Evolutionary conservation across 192 early-diverging fungal species (phyloP).

Genomic region (Geranomyces michiganensis): DNA sequence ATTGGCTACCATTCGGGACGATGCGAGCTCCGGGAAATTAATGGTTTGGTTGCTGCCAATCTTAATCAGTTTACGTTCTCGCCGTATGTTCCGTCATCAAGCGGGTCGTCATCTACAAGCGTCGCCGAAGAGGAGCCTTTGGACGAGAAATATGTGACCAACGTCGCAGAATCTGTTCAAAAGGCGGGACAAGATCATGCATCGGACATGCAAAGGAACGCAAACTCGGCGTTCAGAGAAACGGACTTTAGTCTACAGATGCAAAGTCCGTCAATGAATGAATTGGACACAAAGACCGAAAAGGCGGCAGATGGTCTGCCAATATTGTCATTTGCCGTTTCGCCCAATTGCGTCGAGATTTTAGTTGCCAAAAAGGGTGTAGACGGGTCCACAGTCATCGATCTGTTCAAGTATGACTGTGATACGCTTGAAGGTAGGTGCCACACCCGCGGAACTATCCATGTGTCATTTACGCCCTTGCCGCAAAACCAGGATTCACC

Average conservation of each 20-base stretch:
- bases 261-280: no score
- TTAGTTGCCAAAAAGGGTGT: slow-evolving; percentile 10
- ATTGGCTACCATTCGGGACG: background rate
- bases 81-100: background rate
- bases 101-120: no score
- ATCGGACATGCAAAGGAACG: no score
- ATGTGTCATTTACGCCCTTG: background rate
- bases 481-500: no score
- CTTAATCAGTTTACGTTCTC: slow-evolving; percentile 8
- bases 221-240: no score
- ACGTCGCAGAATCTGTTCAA: no score
- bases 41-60: background rate
- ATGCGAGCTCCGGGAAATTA: slow-evolving; percentile 3
- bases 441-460: no score
- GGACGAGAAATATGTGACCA: no score
- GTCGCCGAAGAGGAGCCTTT: no score
- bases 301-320: background rate
- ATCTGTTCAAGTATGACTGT: slow-evolving; percentile 3
- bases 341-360: slow-evolving; percentile 26
- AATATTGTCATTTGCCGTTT: slow-evolving; percentile 13
- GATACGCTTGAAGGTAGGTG: slow-evolving; percentile 7
- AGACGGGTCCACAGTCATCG: background rate
- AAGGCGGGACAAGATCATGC: no score
- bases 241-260: no score
- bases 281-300: no score